Conservation (phyloP, 148 eudicot genomes). For the Silene uniflora region DNA sequence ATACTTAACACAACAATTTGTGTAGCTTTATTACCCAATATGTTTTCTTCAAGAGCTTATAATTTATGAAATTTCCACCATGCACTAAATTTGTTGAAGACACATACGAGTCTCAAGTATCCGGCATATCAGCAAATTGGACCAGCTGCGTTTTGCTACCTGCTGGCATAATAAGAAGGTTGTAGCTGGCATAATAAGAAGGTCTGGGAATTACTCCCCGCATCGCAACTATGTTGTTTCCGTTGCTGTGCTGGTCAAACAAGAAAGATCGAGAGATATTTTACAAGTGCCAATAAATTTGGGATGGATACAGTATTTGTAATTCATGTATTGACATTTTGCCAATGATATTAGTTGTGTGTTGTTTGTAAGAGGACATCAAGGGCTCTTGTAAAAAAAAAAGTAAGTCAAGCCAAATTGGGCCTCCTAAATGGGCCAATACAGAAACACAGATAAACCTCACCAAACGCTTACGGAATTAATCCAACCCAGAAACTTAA, state of each 20-base stretch:
- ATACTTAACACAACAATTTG: not conserved
- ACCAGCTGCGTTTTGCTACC: constrained; percentile 63
- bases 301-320: not conserved
- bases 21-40: not conserved
- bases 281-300: too few relatives aligned
- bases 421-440: too few relatives aligned
- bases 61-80: constrained; percentile 28
- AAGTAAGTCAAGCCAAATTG: too few relatives aligned
- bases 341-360: not conserved
- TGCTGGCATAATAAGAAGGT: too few relatives aligned
- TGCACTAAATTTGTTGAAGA: constrained; percentile 36
- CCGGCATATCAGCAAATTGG: constrained; percentile 50
- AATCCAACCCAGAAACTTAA: too few relatives aligned
- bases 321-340: not conserved
- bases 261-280: too few relatives aligned
- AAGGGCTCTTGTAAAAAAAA: too few relatives aligned
- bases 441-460: too few relatives aligned
- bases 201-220: constrained; percentile 32
- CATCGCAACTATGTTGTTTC: too few relatives aligned
- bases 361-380: not conserved
- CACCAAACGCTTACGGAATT: too few relatives aligned
- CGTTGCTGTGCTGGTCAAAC: too few relatives aligned
- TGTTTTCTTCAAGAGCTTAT: constrained; percentile 24
- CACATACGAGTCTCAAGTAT: constrained; percentile 33
- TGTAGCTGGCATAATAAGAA: constrained; percentile 61